Evolutionary conservation across 2,329 filamentous ascomycete genomes (phyloP).

Genomic region (Reticulascus tulasneorum): DNA sequence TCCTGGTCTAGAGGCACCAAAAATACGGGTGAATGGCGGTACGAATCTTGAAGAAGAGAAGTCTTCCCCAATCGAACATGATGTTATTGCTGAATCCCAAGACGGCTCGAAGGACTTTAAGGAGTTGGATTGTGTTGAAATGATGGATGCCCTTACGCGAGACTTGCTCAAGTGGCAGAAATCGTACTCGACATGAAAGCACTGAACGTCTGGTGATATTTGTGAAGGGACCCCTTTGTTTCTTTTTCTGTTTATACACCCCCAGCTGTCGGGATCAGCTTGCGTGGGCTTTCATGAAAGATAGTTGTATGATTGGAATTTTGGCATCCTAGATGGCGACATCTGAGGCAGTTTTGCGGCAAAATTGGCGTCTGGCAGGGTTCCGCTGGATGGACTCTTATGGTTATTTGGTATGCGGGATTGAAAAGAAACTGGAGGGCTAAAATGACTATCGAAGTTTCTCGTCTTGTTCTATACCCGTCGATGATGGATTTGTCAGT

Average conservation of each 20-base stretch:
- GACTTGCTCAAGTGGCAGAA: conserved; percentile 84
- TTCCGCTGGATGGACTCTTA: no score
- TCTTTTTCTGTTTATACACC: no score
- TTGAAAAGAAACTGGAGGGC: no score
- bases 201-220: no score
- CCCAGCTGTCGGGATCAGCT: no score
- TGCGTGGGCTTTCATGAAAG: no score
- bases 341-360: no score
- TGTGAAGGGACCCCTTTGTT: no score
- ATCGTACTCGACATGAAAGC: conserved; percentile 46
- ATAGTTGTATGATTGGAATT: no score
- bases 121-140: conserved; percentile 73
- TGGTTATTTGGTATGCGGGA: no score
- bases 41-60: conserved; percentile 16
- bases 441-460: conserved; percentile 1
- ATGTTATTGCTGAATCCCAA: conserved; percentile 17
- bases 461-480: conserved; percentile 1
- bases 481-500: conserved; percentile 6
- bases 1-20: conserved; percentile 15
- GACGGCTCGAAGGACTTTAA: conserved; percentile 57
- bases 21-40: conserved; percentile 10
- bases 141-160: conserved; percentile 83
- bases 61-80: conserved; percentile 1
- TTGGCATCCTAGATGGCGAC: no score
- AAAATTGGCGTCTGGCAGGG: no score